Percentiles rank a stretch among this genome's conserved stretches.
Evolutionary conservation across 805 yeast genomes (phyloP).

Genomic region (Torulaspora franciscae): DNA sequence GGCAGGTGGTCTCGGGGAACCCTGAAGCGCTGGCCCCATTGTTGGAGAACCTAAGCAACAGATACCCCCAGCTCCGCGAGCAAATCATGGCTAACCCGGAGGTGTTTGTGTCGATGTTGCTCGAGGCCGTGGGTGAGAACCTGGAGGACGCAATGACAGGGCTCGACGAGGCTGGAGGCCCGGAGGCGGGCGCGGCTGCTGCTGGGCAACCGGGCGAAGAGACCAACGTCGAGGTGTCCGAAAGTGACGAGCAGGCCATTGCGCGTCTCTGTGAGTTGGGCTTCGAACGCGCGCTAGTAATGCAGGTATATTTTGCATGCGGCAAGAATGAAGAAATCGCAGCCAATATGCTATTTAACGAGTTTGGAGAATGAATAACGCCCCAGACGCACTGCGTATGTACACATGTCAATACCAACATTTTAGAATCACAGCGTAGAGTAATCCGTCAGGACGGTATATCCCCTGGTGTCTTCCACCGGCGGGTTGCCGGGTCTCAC

Average conservation of each 20-base stretch:
- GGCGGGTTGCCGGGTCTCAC: constrained; percentile 72
- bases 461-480: constrained; percentile 38
- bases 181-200: constrained; percentile 37
- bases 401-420: constrained; percentile 1
- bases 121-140: constrained; percentile 53
- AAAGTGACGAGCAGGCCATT: constrained; percentile 86
- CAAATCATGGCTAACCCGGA: constrained; percentile 85
- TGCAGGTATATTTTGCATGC: constrained; percentile 95
- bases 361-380: constrained; percentile 39
- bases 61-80: constrained; percentile 81
- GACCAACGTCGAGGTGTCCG: constrained; percentile 54
- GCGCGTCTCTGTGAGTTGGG: constrained; percentile 87
- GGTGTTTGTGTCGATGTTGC: constrained; percentile 68
- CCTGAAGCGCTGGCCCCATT: constrained; percentile 86
- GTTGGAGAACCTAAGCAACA: constrained; percentile 71
- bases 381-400: constrained; percentile 1
- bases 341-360: constrained; percentile 81
- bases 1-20: constrained; percentile 74
- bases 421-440: constrained; percentile 26
- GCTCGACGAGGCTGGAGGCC: constrained; percentile 19
- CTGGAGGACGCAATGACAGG: constrained; percentile 44
- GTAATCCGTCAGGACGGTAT: constrained; percentile 21
- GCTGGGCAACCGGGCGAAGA: constrained; percentile 36
- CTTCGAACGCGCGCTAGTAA: constrained; percentile 78
- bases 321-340: constrained; percentile 96